Evolutionary conservation across 2,329 filamentous ascomycete genomes (phyloP).

Genomic region (Alternaria atra): DNA sequence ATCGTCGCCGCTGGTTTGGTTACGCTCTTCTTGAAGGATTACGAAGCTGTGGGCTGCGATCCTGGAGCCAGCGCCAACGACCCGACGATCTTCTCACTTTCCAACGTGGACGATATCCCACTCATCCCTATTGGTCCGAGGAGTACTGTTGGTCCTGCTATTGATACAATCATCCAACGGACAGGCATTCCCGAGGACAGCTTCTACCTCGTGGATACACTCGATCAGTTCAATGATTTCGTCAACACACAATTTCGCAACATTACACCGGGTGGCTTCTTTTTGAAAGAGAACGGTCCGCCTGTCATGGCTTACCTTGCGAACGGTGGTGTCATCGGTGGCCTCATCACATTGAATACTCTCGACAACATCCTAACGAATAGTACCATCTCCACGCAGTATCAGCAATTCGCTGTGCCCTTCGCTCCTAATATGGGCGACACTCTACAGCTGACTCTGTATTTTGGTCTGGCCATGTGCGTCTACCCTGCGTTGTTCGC

Average conservation of each 20-base stretch:
- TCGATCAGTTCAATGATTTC: slow-evolving; percentile 73
- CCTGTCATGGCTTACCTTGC: slow-evolving; percentile 77
- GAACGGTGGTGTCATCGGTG: slow-evolving; percentile 67
- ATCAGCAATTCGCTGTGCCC: slow-evolving; percentile 77
- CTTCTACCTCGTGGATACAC: slow-evolving; percentile 67
- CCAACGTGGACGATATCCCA: slow-evolving; percentile 31
- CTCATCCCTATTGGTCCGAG: slow-evolving; percentile 55
- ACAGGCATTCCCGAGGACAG: slow-evolving; percentile 33
- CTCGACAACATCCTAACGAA: slow-evolving; percentile 79
- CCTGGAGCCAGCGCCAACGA: slow-evolving; percentile 49
- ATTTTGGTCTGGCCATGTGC: slow-evolving; percentile 80
- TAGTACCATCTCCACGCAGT: slow-evolving; percentile 74
- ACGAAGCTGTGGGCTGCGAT: slow-evolving; percentile 60
- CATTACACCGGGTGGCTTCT: slow-evolving; percentile 81
- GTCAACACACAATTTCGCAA: slow-evolving; percentile 70
- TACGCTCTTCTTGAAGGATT: slow-evolving; percentile 74
- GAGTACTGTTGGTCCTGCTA: slow-evolving; percentile 36
- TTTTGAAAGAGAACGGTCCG: slow-evolving; percentile 69
- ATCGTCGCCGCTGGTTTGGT: slow-evolving; percentile 82
- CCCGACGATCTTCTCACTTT: slow-evolving; percentile 42
- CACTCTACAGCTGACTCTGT: slow-evolving; percentile 79
- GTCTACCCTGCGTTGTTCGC: slow-evolving; percentile 87
- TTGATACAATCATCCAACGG: slow-evolving; percentile 39
- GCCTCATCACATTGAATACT: slow-evolving; percentile 89
- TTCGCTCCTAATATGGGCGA: slow-evolving; percentile 75